Conservation (phyloP, 2,329 filamentous ascomycete genomes). For the Xylaria polymorpha region DNA sequence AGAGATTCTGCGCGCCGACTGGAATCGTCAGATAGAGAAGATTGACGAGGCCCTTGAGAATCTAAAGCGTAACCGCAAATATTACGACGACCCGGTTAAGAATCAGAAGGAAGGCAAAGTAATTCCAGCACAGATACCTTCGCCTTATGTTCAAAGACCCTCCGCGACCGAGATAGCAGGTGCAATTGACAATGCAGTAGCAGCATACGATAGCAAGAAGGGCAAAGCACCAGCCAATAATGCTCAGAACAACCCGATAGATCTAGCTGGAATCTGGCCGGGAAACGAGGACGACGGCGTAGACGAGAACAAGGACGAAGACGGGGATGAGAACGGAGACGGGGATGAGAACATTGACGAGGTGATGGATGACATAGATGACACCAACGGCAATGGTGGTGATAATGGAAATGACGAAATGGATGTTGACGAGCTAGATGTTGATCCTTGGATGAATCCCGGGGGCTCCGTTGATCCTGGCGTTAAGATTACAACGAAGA, state of each 20-base stretch:
- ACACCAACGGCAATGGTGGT: background rate
- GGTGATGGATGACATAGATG: background rate
- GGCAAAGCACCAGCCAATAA: background rate
- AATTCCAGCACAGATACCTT: background rate
- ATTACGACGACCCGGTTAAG: constrained; percentile 4
- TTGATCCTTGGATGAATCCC: constrained; percentile 13
- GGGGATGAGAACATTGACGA: too few species aligned
- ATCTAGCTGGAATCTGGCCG: too few species aligned
- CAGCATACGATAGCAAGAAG: background rate
- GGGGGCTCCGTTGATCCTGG: background rate
- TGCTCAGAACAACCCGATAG: too few species aligned
- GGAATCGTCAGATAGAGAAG: constrained; percentile 7
- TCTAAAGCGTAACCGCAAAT: background rate
- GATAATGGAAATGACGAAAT: background rate
- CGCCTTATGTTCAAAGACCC: background rate
- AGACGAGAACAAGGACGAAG: background rate
- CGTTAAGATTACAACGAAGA: background rate
- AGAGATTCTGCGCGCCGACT: background rate
- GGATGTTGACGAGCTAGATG: background rate
- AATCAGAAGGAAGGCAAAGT: background rate
- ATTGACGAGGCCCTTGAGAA: constrained; percentile 17
- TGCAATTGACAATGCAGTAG: background rate
- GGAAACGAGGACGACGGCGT: too few species aligned
- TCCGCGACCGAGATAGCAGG: background rate
- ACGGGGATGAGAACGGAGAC: too few species aligned